Evolutionary conservation across 805 yeast species (phyloP), one percentile per base, ranked within the genome.

Genomic region (Suhomyces sp.): DNA sequence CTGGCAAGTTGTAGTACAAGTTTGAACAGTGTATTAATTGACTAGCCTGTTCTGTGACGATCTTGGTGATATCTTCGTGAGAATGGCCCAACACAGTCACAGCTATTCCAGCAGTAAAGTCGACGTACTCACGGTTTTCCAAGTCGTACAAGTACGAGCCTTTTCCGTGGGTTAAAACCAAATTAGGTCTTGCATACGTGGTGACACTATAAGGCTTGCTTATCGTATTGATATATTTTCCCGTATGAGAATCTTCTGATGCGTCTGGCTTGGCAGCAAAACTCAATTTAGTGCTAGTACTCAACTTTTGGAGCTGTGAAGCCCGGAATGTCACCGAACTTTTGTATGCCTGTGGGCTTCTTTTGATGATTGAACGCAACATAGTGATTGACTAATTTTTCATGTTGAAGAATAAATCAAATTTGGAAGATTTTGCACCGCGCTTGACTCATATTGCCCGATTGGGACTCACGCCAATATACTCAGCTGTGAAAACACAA

Each of bases 21-120:
- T 94, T 94, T 3, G 97, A 89, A 55, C 89, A 79, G 65, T 94
- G 99, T 53, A 90, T 77, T 59, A 93, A 74, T 8, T 84, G 84
- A 29, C 67, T 66, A 1, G 91, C 82, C 71, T 94, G 99, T 43
- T 87, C 86, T 52, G 71, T 68, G 55, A 91, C 66, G 54, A 94
- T 81, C 50, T 86, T 73, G 6, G 96, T 80, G 35, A 94, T 79
- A 55, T 84, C 86, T 3, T 84, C 83, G 60, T 94, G 80, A 22
- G 91, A 76, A 65, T 94, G 98, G 2, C 99, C 99, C 56, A 94
- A 75, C 0, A 89, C 86, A n/a, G 97, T 93, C 13, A 94, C 99
- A 0, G 99, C 98, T 59, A 94, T 93, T 49, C 99, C 99, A 1
- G 97, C 91, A 1, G 93, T 85, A 70, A 94, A 93, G 66, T 94